A percentile compares a stretch with the other conserved stretches of the same genome.
Conservation (phyloP, 2,329 filamentous ascomycete species). For the Talaromyces marneffei region DNA sequence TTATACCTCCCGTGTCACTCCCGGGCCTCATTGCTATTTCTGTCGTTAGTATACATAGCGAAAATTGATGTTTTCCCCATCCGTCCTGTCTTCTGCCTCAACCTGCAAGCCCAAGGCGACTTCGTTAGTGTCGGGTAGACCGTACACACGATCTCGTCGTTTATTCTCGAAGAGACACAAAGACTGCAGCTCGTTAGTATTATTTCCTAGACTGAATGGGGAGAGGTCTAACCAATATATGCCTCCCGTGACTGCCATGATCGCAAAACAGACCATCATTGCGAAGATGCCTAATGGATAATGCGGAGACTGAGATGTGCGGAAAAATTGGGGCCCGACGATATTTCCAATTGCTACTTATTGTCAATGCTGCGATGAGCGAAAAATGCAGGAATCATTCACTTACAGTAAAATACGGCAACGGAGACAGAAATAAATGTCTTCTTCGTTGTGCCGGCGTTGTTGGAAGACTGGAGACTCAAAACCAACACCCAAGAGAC, state of each 20-base stretch:
- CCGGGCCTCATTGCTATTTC: neutral
- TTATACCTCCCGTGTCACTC: neutral
- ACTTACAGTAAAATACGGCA: neutral
- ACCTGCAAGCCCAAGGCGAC: neutral
- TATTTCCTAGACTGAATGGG: too few species aligned
- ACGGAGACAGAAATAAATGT: slow-evolving; percentile 21
- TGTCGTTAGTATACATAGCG: neutral
- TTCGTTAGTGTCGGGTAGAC: neutral
- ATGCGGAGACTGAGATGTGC: neutral
- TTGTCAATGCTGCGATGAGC: neutral
- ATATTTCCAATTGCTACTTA: neutral
- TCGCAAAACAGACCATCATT: slow-evolving; percentile 2
- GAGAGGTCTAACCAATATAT: neutral
- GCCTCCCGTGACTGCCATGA: neutral
- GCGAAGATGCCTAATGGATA: neutral
- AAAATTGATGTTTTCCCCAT: neutral
- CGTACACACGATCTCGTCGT: neutral
- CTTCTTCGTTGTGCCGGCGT: slow-evolving; percentile 50
- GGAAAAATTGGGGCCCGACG: neutral
- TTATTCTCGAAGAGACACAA: slow-evolving; percentile 1
- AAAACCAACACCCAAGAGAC: slow-evolving; percentile 37
- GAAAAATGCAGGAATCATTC: neutral
- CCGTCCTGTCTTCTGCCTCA: neutral
- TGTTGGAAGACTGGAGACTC: slow-evolving; percentile 58
- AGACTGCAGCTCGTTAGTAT: neutral